Evolutionary conservation across 2,329 filamentous ascomycete genomes (phyloP).

Genomic region (Diaporthe sp.): DNA sequence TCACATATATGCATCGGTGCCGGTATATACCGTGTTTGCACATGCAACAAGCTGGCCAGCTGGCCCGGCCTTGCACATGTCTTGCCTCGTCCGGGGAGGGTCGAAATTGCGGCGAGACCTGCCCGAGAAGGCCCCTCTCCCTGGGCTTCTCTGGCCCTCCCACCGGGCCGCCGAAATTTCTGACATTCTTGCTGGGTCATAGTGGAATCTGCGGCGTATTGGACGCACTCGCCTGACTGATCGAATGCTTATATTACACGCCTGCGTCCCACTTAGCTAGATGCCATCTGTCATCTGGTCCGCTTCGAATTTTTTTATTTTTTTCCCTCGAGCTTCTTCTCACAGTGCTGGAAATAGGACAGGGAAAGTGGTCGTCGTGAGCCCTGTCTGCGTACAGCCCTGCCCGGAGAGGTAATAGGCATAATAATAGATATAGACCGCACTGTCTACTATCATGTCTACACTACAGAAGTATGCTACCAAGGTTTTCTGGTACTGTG

Average conservation of each 20-base stretch:
- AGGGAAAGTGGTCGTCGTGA: neutral
- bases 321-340: neutral
- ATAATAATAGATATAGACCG: neutral
- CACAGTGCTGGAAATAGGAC: conserved; percentile 33
- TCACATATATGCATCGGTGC: conserved; percentile 6
- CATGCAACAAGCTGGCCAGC: neutral
- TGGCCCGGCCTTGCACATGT: neutral
- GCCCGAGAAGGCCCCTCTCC: conserved; percentile 3
- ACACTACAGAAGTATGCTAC: neutral
- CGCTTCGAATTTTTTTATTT: neutral
- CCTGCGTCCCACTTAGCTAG: conserved; percentile 29
- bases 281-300: conserved; percentile 32
- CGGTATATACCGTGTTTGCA: conserved; percentile 15
- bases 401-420: neutral
- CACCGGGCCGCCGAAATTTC: conserved; percentile 18
- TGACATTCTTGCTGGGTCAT: conserved; percentile 32
- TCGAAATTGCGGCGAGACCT: conserved; percentile 33
- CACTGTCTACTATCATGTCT: neutral
- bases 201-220: conserved; percentile 31
- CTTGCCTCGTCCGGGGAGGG: conserved; percentile 10
- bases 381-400: conserved; percentile 9
- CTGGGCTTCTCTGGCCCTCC: neutral
- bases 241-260: conserved; percentile 34
- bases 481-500: neutral
- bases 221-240: conserved; percentile 27